Base-by-base conservation (phyloP, 2,329 filamentous ascomycete genomes). In the Cladosporium sphaerospermum region DNA sequence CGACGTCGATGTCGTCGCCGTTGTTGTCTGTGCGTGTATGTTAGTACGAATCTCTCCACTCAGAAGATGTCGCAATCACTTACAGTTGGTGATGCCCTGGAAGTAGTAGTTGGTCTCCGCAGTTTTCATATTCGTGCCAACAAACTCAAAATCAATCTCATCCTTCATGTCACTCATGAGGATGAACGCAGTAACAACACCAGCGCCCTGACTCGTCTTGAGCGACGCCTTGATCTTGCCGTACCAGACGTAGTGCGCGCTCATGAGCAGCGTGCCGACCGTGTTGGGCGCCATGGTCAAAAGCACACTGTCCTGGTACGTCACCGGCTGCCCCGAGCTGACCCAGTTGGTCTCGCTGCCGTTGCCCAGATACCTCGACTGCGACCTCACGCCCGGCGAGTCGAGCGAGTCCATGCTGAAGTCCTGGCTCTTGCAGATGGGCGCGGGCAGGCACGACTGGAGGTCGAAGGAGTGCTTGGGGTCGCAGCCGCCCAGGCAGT, bases 181-280 rank as follows among this genome's bases (percentile, higher is more conserved):
- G 69, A 99, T 99, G 69, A 99, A 99, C 31, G 90, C 92, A 2
- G 90, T 95, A n/a, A 99, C 87, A 18, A 99, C 93, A 78, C 93
- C 93, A 43, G 78, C 74, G 54, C 90, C 91, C 64, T 88, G 84
- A 59, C 85, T 86, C 0, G 90, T 92, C 78, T 89, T 93, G 70
- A 97, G 77, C 53, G 76, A 87, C 52, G 89, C 89, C 69, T 86
- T 87, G 64, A 96, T 85, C 71, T 88, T 96, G 67, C 93, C 93
- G 71, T 97, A 99, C 93, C 93, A 97, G 73, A 99, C 85, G 73
- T 96, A 97, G 60, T 83, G 78, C 54, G 89, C 92, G 59, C 81
- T 84, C 19, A 90, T 87, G 52, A 99, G 74, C 43, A 99, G 82
- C 9, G 93, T 96, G 52, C 93, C 93, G 39, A 89, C 86, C 33